Percentiles rank a stretch among this genome's conserved stretches.
Conservation (phyloP, 2,329 filamentous ascomycete species). For the Fusarium sp. region DNA sequence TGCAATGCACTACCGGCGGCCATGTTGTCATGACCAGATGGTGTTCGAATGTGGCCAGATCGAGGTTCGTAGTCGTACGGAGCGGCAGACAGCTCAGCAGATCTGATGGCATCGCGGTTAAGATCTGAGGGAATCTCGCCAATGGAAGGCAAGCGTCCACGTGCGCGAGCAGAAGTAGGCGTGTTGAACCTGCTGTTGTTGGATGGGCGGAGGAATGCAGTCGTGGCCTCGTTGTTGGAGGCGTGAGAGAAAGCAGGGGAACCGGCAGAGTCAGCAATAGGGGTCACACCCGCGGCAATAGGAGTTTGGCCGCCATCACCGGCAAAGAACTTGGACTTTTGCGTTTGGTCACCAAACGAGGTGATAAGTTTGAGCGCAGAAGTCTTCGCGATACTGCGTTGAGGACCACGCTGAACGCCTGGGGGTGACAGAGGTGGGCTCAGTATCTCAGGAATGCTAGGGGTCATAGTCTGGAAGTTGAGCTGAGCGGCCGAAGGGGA, state of each 20-base stretch:
- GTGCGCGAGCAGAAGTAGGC: slow-evolving; percentile 70
- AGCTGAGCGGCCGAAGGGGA: slow-evolving; percentile 80
- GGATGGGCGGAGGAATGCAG: slow-evolving; percentile 74
- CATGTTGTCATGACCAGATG: slow-evolving; percentile 57
- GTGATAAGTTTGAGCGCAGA: slow-evolving; percentile 92
- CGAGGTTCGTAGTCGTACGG: slow-evolving; percentile 44
- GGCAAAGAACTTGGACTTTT: slow-evolving; percentile 73
- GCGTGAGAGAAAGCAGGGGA: slow-evolving; percentile 68
- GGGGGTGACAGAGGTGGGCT: slow-evolving; percentile 82
- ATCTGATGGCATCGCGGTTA: slow-evolving; percentile 47
- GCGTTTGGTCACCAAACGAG: slow-evolving; percentile 75
- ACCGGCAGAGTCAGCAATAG: slow-evolving; percentile 80
- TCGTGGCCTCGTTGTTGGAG: slow-evolving; percentile 66
- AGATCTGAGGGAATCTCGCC: slow-evolving; percentile 64
- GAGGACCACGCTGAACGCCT: slow-evolving; percentile 67
- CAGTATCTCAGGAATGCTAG: slow-evolving; percentile 69
- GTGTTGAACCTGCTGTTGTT: slow-evolving; percentile 76
- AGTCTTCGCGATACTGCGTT: slow-evolving; percentile 77
- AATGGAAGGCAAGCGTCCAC: slow-evolving; percentile 79
- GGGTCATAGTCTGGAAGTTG: slow-evolving; percentile 63
- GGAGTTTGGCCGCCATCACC: slow-evolving; percentile 74
- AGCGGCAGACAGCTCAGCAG: slow-evolving; percentile 37
- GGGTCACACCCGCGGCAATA: slow-evolving; percentile 84
- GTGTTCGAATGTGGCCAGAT: slow-evolving; percentile 51
- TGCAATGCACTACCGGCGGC: slow-evolving; percentile 61